Conservation (phyloP, 2,329 filamentous ascomycete species). For the Fusarium illudens region DNA sequence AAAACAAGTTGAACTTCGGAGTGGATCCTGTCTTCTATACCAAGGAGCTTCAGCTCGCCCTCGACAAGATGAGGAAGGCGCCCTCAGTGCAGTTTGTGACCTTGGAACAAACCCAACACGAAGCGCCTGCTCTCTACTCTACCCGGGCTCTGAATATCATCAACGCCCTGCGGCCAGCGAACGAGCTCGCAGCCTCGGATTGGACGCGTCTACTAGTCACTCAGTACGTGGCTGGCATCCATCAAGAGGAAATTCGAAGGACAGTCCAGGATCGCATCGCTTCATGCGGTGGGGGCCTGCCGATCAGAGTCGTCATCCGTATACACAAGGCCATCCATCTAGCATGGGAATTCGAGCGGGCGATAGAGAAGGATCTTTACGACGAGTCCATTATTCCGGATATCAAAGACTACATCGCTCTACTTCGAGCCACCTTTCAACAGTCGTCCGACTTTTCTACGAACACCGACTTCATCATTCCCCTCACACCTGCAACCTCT, state of each 20-base stretch:
- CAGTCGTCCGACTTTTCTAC: neutral
- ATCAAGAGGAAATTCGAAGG: conserved; percentile 55
- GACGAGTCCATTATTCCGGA: conserved; percentile 45
- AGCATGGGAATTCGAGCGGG: conserved; percentile 63
- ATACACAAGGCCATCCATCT: conserved; percentile 66
- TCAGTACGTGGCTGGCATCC: conserved; percentile 64
- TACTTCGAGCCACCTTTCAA: conserved; percentile 55
- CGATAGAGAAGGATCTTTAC: conserved; percentile 60
- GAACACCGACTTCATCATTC: conserved; percentile 45
- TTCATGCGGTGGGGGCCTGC: conserved; percentile 20
- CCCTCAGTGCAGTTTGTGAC: conserved; percentile 62
- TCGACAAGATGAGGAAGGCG: conserved; percentile 60
- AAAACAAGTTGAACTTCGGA: conserved; percentile 51
- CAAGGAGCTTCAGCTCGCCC: conserved; percentile 59
- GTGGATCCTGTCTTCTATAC: conserved; percentile 60
- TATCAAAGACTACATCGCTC: conserved; percentile 59
- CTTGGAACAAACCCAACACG: conserved; percentile 63
- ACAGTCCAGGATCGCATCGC: conserved; percentile 44
- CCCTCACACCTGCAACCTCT: conserved; percentile 46
- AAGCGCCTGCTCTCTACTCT: conserved; percentile 61
- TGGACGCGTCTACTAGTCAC: conserved; percentile 42
- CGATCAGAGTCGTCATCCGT: conserved; percentile 54
- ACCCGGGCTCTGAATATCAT: conserved; percentile 48
- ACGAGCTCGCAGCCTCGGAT: neutral
- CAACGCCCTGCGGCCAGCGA: conserved; percentile 21